Evolutionary conservation across 768 basidiomycete genomes (phyloP).

Genomic region (Exsudoporus frostii): DNA sequence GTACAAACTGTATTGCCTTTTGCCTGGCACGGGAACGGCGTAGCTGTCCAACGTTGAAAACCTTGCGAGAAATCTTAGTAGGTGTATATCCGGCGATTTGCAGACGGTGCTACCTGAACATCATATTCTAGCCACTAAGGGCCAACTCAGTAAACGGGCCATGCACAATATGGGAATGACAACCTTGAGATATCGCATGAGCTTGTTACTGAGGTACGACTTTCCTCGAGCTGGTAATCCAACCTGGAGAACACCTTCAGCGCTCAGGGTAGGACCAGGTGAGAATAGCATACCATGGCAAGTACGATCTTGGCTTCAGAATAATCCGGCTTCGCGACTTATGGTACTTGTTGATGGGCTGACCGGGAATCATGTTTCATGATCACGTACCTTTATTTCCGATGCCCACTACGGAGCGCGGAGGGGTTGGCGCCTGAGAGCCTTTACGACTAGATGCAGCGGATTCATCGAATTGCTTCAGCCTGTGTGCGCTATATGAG

Average conservation of each 20-base stretch:
- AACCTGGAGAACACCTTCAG: constrained; percentile 49
- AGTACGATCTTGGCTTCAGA: constrained; percentile 98
- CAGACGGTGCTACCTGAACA: constrained; percentile 62
- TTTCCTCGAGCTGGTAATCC: constrained; percentile 98
- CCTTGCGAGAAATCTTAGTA: constrained; percentile 42
- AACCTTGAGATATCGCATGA: constrained; percentile 93
- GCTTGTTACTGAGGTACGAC: constrained; percentile 96
- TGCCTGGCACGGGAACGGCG: constrained; percentile 82
- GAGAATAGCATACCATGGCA: constrained; percentile 68
- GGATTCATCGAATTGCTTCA: constrained; percentile 79
- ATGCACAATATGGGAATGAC: constrained; percentile 19
- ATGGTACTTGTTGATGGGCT: background rate
- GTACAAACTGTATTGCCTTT: constrained; percentile 64
- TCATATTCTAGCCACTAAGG: constrained; percentile 97
- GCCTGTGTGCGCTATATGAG: constrained; percentile 38
- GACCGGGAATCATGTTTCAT: background rate
- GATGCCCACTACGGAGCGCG: constrained; percentile 82
- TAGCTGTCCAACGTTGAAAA: constrained; percentile 97
- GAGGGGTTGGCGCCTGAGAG: constrained; percentile 75
- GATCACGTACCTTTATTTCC: constrained; percentile 70
- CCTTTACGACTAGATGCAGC: constrained; percentile 63
- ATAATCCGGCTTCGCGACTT: constrained; percentile 96
- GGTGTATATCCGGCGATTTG: background rate
- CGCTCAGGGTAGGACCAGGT: background rate
- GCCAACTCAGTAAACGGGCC: constrained; percentile 6